Base-by-base conservation (phyloP, 352 stramenopile species). In the Plasmopara halstedii region DNA sequence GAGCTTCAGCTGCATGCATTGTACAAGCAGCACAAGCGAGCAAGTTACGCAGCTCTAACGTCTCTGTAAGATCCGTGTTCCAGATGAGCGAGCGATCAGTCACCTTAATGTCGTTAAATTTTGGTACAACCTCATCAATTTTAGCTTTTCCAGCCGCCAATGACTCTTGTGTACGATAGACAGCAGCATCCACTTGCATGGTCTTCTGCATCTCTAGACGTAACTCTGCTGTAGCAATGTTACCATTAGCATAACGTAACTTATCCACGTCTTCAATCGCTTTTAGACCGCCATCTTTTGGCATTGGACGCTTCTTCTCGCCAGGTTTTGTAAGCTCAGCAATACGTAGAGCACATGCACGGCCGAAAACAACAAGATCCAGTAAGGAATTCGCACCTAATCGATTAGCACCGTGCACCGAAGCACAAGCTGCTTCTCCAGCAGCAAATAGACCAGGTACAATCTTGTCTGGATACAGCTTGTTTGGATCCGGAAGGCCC, bases 61-160 rank as follows among this genome's bases (percentile, higher is more conserved):
- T 97, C 69, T 99, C 95, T 17, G 97, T 92, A 6, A 99, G 68
- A 60, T 99, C 94, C 21, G 94, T 98, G 67, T 98, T 99, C 95
- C 95, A 98, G 48, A 98, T 94, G 0, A 98, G 70, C 47, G 84
- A 97, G 33, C 94, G 88, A 68, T 98, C 95, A 5, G 83, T 96
- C 23, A 98, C 85, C 34, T 89, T 80, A 21, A 98, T 77, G 62
- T 98, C 85, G 25, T 89, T 71, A 65, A 98, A 97, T 49, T 86
- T 89, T 17, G 86, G 49, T 22, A 96, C 78, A 6, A 97, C 78
- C 29, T 86, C 56, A 53, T 97, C 81, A 26, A 97, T 96, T 46
- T 94, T 64, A 31, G 62, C 46, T 50, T 73, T 65, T 50, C 94
- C 94, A 55, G 96, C 82, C 8, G 57, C 65, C 10, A 98, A 64